Conservation (phyloP, 2,329 filamentous ascomycete species). For the Venturia effusa region DNA sequence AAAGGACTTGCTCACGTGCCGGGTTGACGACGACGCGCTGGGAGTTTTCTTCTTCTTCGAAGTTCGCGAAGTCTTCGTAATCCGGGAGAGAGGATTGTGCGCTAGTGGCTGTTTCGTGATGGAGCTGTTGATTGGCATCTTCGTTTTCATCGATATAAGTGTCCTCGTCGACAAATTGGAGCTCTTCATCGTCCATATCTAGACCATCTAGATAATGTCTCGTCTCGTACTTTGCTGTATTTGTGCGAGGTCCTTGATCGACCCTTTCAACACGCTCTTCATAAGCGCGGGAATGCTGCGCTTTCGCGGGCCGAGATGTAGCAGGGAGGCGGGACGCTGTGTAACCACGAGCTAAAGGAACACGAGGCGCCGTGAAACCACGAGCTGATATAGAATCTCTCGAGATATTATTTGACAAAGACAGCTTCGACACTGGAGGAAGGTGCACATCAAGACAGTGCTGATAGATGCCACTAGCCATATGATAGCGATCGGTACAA, state of each 20-base stretch:
- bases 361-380: neutral
- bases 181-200: neutral
- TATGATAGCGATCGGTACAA: neutral
- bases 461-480: neutral
- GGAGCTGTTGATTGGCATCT: neutral
- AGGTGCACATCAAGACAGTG: conserved; percentile 2
- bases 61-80: neutral
- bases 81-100: neutral
- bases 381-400: neutral
- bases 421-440: neutral
- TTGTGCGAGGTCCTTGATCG: neutral
- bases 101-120: neutral
- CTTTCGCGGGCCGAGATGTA: neutral
- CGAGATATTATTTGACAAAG: neutral
- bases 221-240: neutral
- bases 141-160: neutral
- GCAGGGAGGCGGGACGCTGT: too few species aligned
- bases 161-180: too few species aligned
- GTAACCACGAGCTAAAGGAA: neutral
- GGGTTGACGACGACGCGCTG: neutral
- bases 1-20: neutral
- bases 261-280: neutral
- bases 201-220: neutral
- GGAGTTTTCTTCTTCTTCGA: neutral
- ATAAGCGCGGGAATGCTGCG: neutral